phyloP scores from a whole-genome alignment of 345 rosid genomes.

The Sonneratia alba region DNA sequence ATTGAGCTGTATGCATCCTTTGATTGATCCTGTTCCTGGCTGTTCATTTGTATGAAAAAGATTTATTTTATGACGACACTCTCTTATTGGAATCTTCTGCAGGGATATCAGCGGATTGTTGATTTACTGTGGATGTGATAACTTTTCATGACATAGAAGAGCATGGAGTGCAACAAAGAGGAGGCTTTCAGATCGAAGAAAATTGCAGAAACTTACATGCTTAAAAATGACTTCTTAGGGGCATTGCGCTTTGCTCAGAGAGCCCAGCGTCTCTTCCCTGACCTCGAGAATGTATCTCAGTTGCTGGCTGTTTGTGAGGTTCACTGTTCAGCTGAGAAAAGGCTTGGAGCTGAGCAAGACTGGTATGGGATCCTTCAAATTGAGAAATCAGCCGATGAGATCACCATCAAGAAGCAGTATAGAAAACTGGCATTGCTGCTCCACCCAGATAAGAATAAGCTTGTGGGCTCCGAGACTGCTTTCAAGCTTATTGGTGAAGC shows the following conservation, averaged over 20 bases:
- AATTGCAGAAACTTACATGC: constrained; percentile 58
- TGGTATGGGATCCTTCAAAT: constrained; percentile 85
- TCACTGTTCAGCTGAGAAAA: constrained; percentile 49
- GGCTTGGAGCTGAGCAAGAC: constrained; percentile 49
- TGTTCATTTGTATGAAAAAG: no score
- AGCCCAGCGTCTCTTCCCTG: constrained; percentile 60
- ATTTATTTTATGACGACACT: no score
- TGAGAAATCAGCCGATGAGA: constrained; percentile 40
- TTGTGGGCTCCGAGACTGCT: constrained; percentile 85
- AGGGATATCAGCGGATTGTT: not conserved
- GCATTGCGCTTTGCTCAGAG: constrained; percentile 47
- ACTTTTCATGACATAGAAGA: not conserved
- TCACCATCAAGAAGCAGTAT: constrained; percentile 66
- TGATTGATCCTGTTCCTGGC: no score
- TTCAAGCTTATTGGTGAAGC: constrained; percentile 87
- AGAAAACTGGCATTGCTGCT: constrained; percentile 71
- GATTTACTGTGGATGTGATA: not conserved
- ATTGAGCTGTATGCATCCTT: no score
- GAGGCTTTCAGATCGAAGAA: constrained; percentile 68
- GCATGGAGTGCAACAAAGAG: constrained; percentile 85
- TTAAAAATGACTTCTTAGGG: constrained; percentile 39
- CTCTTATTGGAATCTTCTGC: not conserved
- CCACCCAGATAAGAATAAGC: constrained; percentile 91
- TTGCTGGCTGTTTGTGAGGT: constrained; percentile 69
- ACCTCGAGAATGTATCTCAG: constrained; percentile 52